Evolutionary conservation across 129 eudicot genomes (phyloP), one percentile per base, ranked within the genome.

Genomic region (Arctium lappa): DNA sequence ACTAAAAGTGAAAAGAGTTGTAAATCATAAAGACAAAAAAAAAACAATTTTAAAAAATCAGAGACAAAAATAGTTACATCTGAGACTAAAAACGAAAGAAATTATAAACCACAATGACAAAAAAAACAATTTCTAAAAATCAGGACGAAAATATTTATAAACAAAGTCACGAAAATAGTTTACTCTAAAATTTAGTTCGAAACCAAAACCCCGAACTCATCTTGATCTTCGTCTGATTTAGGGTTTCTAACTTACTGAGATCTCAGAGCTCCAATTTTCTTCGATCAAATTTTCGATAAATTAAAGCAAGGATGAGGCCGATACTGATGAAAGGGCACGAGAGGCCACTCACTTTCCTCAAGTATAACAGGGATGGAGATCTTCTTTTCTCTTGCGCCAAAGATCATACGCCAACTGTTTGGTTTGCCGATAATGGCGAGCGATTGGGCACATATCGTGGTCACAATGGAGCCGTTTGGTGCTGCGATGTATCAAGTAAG

Each of bases 401-500:
- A 60, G 97, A 90, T 62, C 92, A 92, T 72, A 87, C 42, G 4
- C 94, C 94, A 11, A 92, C 92, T 22, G 89, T 92, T 16, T 92
- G 97, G 94, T 92, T 90, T 36, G 97, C 92, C 69, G 97, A 92
- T 31, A 92, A 90, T 13, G 97, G 94, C 79, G 94, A 92, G 77
- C 89, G 97, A 0, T 86, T 92, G 56, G 97, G 97, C 76, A 92
- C 92, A 40, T 92, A 90, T 46, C 88, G 85, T 7, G 97, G 97
- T 36, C 97, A 92, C 42, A 92, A 92, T 73, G 94, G 94, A 22
- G 97, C 97, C 85, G 97, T 92, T 48, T 92, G 97, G 94, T 83
- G 84, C 83, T 92, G 97, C 88, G 94, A 88, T 30, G 81, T 88
- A 31, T 66, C 71, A 66, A 66, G 71, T 66, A 8, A 66, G 13